Evolutionary conservation across 225 moss, liverwort and hornwort genomes (phyloP).

Genomic region (Asterella californica): DNA sequence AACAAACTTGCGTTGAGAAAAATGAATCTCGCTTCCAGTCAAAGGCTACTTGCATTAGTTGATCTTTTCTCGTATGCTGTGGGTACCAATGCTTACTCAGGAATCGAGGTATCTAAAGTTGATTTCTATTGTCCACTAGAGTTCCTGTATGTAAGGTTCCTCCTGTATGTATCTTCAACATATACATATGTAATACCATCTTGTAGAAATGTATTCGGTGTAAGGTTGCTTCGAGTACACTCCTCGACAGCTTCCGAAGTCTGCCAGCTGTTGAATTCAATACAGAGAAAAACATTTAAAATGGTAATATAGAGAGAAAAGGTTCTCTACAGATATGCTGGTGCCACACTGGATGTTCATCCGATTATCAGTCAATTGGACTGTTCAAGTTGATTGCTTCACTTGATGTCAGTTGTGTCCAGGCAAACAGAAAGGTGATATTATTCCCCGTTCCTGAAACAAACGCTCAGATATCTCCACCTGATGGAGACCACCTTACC

Average conservation of each 20-base stretch:
- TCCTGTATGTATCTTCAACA: too few species aligned
- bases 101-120: background rate
- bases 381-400: background rate
- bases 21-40: background rate
- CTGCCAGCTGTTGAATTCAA: conserved; percentile 64
- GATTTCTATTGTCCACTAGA: background rate
- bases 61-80: background rate
- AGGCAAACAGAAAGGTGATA: background rate
- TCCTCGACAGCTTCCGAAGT: conserved; percentile 96
- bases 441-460: background rate
- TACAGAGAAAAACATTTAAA: background rate
- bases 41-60: background rate
- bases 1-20: conserved; percentile 5
- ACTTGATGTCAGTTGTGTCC: background rate
- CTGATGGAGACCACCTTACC: conserved; percentile 37
- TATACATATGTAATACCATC: too few species aligned
- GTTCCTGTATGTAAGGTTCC: background rate
- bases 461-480: background rate
- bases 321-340: background rate
- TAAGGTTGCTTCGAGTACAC: conserved; percentile 98
- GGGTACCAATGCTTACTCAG: background rate
- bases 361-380: background rate
- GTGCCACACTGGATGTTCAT: background rate
- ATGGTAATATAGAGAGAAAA: background rate
- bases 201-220: conserved; percentile 92